These are phyloP conservation scores for Tremellales sp. DNA, from an alignment of 1,284 basidiomycete genomes.

Conservation along the genomic window DNA sequence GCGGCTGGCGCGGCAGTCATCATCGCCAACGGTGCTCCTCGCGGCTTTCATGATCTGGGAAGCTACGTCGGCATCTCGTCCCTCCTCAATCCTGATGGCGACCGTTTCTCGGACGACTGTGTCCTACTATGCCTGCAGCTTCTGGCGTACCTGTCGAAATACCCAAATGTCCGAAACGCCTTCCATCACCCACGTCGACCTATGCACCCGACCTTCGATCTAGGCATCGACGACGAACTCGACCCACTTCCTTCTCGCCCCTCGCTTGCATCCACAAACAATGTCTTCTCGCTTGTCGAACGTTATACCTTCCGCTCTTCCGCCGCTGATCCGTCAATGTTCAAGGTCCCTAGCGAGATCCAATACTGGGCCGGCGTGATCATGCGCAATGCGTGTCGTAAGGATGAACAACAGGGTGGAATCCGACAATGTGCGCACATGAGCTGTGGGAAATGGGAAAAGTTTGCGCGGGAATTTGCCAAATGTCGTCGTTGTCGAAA, in stretches of 20 bases:
- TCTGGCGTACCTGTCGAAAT: constrained; percentile 94
- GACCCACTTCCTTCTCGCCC: constrained; percentile 43
- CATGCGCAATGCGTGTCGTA: constrained; percentile 98
- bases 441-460: constrained; percentile 94
- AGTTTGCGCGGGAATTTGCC: constrained; percentile 89
- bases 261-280: constrained; percentile 55
- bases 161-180: constrained; percentile 93
- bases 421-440: constrained; percentile 98
- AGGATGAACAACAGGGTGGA: constrained; percentile 87
- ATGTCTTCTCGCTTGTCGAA: constrained; percentile 94
- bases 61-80: constrained; percentile 42
- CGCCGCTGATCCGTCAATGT: constrained; percentile 67
- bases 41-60: constrained; percentile 46
- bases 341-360: constrained; percentile 79
- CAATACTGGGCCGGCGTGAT: constrained; percentile 99
- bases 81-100: constrained; percentile 48
- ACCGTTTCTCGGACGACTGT: constrained; percentile 83
- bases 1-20: constrained; percentile 39
- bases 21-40: constrained; percentile 47
- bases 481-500: constrained; percentile 95
- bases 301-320: constrained; percentile 91
- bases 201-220: constrained; percentile 48
- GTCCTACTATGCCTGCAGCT: constrained; percentile 87
- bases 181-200: constrained; percentile 76
- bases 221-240: constrained; percentile 23